A percentile compares a stretch with the other conserved stretches of the same genome.
phyloP scores from a whole-genome alignment of 305 asterid species.

The Rubia tinctorum region DNA sequence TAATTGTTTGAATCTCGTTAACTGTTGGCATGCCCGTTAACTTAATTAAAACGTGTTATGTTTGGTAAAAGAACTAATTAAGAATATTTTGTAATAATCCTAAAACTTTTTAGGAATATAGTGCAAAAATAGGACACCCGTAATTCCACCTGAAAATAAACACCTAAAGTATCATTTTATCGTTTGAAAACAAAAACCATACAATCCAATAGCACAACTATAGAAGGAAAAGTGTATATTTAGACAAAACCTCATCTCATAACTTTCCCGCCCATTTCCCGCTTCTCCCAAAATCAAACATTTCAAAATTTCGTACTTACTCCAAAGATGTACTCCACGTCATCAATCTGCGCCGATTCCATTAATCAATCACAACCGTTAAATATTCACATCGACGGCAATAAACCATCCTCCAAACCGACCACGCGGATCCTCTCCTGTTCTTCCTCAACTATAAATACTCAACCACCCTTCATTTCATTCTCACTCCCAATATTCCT shows the following conservation, averaged over 20 bases:
- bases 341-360: slow-evolving; percentile 26
- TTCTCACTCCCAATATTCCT: not conserved
- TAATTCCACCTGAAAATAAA: no score
- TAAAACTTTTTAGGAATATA: no score
- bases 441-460: slow-evolving; percentile 19
- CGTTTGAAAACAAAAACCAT: no score
- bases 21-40: no score
- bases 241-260: not conserved
- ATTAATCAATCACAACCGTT: slow-evolving; percentile 21
- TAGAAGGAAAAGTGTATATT: no score
- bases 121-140: no score
- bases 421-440: slow-evolving; percentile 25
- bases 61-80: no score
- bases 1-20: no score
- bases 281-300: not conserved
- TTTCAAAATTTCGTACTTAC: slow-evolving; percentile 15
- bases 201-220: no score
- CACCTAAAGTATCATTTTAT: no score
- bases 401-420: not conserved
- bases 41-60: no score
- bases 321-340: slow-evolving; percentile 21
- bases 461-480: not conserved
- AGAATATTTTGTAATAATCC: no score
- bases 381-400: slow-evolving; percentile 24
- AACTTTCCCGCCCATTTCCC: slow-evolving; percentile 5